Percentiles rank a stretch among this genome's conserved stretches.
phyloP scores from a whole-genome alignment of 192 early-diverging fungal species.

The Linnemannia hyalina region DNA sequence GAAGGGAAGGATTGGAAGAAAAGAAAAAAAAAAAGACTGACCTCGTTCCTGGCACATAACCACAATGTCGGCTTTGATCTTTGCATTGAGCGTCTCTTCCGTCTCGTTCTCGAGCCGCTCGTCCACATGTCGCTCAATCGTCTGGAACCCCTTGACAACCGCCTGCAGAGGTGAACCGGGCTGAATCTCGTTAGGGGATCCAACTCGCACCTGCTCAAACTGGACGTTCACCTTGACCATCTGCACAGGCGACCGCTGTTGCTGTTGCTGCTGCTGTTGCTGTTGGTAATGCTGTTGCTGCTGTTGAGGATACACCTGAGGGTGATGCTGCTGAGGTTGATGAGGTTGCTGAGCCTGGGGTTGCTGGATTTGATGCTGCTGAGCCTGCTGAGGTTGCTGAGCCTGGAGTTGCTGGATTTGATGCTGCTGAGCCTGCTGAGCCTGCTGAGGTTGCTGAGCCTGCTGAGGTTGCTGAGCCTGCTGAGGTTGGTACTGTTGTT shows the following conservation, averaged over 20 bases:
- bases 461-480: neutral
- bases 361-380: neutral
- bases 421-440: neutral
- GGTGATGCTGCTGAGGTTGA: neutral
- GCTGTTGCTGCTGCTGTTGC: slow-evolving; percentile 29
- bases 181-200: slow-evolving; percentile 7
- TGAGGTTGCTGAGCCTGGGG: slow-evolving; percentile 1
- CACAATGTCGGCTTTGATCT: slow-evolving; percentile 79
- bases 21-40: slow-evolving; percentile 27
- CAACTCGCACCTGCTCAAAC: slow-evolving; percentile 12
- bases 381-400: neutral
- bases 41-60: slow-evolving; percentile 82
- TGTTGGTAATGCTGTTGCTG: slow-evolving; percentile 21
- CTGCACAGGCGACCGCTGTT: slow-evolving; percentile 1
- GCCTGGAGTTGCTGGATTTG: slow-evolving; percentile 2
- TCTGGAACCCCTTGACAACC: slow-evolving; percentile 39
- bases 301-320: neutral
- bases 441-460: slow-evolving; percentile 7
- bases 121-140: slow-evolving; percentile 56
- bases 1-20: neutral
- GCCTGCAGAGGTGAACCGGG: slow-evolving; percentile 12
- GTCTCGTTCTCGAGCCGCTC: slow-evolving; percentile 63
- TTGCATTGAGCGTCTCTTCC: slow-evolving; percentile 69
- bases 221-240: neutral
- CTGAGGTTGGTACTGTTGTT: slow-evolving; percentile 20